These are phyloP conservation scores for Scheffersomyces segobiensis DNA, from an alignment of 1,139 yeast species.

Conservation along the genomic window DNA sequence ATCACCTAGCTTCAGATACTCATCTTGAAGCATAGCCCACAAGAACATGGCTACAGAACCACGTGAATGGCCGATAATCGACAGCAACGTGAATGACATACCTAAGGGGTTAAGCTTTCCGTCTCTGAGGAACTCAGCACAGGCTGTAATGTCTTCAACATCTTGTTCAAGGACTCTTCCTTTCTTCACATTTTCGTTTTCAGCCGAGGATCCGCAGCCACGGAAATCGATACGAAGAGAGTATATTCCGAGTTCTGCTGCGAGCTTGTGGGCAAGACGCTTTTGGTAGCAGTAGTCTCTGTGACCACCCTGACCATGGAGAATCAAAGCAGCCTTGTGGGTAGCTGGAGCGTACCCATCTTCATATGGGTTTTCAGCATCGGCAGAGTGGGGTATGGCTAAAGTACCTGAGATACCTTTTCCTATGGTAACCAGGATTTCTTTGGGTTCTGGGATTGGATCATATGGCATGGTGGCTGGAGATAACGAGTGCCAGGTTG, in stretches of 20 bases:
- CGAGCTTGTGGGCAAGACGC: conserved; percentile 58
- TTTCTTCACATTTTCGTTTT: conserved; percentile 34
- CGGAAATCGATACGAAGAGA: conserved; percentile 81
- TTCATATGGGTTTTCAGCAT: conserved; percentile 22
- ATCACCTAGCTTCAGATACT: conserved; percentile 19
- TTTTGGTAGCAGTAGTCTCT: conserved; percentile 77
- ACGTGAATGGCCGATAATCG: conserved; percentile 75
- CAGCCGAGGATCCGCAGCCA: conserved; percentile 79
- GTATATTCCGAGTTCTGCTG: conserved; percentile 59
- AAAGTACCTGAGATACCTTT: conserved; percentile 41
- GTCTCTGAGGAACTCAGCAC: conserved; percentile 45
- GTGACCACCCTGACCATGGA: conserved; percentile 87
- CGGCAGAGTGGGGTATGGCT: conserved; percentile 38
- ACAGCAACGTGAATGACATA: conserved; percentile 46
- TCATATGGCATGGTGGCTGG: conserved; percentile 4
- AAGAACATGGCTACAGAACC: conserved; percentile 77
- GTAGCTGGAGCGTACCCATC: conserved; percentile 38
- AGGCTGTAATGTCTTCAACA: conserved; percentile 61
- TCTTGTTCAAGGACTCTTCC: conserved; percentile 69
- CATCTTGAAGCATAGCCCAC: conserved; percentile 58
- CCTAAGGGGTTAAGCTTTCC: conserved; percentile 38
- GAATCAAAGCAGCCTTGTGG: conserved; percentile 38
- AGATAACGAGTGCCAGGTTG: neutral
- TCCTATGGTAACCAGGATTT: conserved; percentile 37
- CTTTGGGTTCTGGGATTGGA: conserved; percentile 23